These are phyloP conservation scores for Hyphopichia buzzinii DNA, from an alignment of 1,139 yeast genomes.

Conservation along the genomic window DNA sequence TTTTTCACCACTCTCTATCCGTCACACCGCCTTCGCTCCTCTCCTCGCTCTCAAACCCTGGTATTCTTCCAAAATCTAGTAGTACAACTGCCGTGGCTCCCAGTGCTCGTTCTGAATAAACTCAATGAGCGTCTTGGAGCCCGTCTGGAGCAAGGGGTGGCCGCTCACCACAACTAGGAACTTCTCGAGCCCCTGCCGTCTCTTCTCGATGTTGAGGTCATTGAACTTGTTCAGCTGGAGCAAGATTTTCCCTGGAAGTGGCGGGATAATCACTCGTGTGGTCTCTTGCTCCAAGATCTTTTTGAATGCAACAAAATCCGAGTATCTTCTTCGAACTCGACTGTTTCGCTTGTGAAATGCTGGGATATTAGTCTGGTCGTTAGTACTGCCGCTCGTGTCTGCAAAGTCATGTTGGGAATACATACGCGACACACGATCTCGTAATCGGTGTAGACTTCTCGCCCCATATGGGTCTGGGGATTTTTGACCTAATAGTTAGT, in stretches of 20 bases:
- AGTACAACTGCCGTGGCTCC: constrained; percentile 43
- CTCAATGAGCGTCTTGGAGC: constrained; percentile 75
- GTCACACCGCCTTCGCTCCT: background rate
- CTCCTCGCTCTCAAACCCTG: no score
- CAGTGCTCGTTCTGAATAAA: constrained; percentile 87
- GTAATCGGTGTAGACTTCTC: constrained; percentile 82
- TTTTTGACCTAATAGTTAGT: constrained; percentile 48
- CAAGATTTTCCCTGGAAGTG: constrained; percentile 80
- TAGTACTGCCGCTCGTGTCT: constrained; percentile 10
- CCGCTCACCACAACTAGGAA: constrained; percentile 83
- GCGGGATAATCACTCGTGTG: constrained; percentile 77
- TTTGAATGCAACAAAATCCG: constrained; percentile 83
- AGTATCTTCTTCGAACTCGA: constrained; percentile 79
- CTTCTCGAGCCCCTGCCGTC: constrained; percentile 81
- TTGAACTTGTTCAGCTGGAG: constrained; percentile 71
- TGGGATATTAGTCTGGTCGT: constrained; percentile 66
- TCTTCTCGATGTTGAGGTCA: constrained; percentile 78
- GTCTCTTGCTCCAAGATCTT: constrained; percentile 74
- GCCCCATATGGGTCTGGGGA: constrained; percentile 74
- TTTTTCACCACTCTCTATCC: no score
- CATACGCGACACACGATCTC: constrained; percentile 75
- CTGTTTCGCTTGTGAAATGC: constrained; percentile 69
- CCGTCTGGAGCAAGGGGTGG: constrained; percentile 90
- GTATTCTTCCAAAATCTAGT: constrained; percentile 1
- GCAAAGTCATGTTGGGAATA: constrained; percentile 5